Percentiles rank a stretch among this genome's conserved stretches.
phyloP scores from a whole-genome alignment of 495 filamentous ascomycete species.

The Lophiotrema nucula region DNA sequence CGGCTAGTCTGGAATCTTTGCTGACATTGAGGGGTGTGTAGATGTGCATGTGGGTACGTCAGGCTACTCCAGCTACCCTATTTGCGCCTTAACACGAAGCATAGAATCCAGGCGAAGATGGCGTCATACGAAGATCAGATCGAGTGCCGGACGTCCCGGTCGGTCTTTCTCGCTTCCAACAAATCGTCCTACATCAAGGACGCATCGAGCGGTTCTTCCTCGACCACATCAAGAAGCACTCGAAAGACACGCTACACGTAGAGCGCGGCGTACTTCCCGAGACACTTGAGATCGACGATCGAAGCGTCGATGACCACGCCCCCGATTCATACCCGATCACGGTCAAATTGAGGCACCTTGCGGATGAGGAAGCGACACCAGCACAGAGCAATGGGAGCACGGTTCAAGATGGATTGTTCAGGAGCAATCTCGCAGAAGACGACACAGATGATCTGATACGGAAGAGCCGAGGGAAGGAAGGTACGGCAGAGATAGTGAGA shows the following conservation, averaged over 20 bases:
- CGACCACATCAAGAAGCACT: conserved; percentile 37
- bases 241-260: conserved; percentile 26
- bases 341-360: conserved; percentile 32
- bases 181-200: conserved; percentile 43
- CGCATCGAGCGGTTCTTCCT: conserved; percentile 43
- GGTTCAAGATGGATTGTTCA: conserved; percentile 48
- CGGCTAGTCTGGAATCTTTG: background rate
- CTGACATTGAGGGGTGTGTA: conserved; percentile 13
- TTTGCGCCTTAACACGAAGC: no score
- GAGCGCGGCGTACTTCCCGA: conserved; percentile 38
- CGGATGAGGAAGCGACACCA: conserved; percentile 40
- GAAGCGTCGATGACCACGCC: conserved; percentile 43
- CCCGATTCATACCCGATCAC: conserved; percentile 51
- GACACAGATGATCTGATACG: conserved; percentile 56
- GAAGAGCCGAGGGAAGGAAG: conserved; percentile 39
- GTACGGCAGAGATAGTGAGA: conserved; percentile 45
- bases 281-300: conserved; percentile 41
- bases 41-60: conserved; percentile 39
- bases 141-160: conserved; percentile 53
- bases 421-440: conserved; percentile 52
- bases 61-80: background rate
- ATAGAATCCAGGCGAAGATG: conserved; percentile 47
- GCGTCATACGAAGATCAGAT: conserved; percentile 53
- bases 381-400: conserved; percentile 39
- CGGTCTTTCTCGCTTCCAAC: conserved; percentile 48